Evolutionary conservation across 495 filamentous ascomycete genomes (phyloP), one percentile per base, ranked within the genome.

Genomic region (Bryoglossum gracile): DNA sequence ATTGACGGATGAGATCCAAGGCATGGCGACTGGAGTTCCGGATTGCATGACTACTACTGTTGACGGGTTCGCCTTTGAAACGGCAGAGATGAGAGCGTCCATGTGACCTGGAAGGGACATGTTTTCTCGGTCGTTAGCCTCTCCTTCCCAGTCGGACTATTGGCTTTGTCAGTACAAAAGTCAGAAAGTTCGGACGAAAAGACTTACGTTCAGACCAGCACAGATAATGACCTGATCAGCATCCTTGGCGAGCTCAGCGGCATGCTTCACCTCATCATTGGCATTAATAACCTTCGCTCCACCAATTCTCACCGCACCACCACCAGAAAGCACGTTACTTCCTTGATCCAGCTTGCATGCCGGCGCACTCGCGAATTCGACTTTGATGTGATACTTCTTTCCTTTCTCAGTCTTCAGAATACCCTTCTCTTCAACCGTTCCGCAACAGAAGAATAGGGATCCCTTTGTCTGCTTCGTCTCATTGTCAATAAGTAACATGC

Each of bases 141-240:
- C 83, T 0, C 73, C 65, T 44, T 60, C 57, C 57, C 57, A 60
- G 25, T 60, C 57, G 36, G 73, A 54, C 86, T 86, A 17, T 17
- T n/a, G n/a, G n/a, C n/a, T n/a, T n/a, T n/a, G n/a, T n/a, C n/a
- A n/a, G n/a, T n/a, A n/a, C 1, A 32, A 32, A 67, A 74, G 3
- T 70, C 65, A 18, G 81, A 66, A 3, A 62, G 36, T 80, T 70
- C 73, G 54, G 70, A 76, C 72, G 9, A 80, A 79, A 1, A 85
- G 69, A 39, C 81, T 73, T 81, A 87, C 71, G 46, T 83, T 86
- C 36, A 87, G 71, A 8, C 84, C 84, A 9, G 78, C 79, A 53
- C 82, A 82, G 17, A 87, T 60, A 44, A 88, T 75, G 13, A 84
- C 84, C 46, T 84, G 76, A 23, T 87, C 84, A 1, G 76, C 76